Evolutionary conservation across 1,284 basidiomycete genomes (phyloP).

Genomic region (Neonothopanus nambi): DNA sequence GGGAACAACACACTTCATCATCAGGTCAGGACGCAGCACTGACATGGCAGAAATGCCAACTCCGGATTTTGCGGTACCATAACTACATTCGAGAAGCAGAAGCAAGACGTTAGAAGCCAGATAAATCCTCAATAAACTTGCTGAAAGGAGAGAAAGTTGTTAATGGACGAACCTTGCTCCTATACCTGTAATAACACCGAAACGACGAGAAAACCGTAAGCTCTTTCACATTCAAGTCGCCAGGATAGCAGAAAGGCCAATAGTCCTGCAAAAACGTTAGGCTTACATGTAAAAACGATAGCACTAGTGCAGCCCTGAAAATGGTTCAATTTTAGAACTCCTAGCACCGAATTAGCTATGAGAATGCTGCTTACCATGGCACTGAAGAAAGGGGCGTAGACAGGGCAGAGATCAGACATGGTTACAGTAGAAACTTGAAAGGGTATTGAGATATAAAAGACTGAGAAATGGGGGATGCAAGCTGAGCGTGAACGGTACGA

Average conservation of each 20-base stretch:
- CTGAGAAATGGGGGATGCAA: too few species aligned
- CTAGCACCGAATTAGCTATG: neutral
- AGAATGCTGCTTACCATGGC: slow-evolving; percentile 74
- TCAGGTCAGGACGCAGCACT: slow-evolving; percentile 90
- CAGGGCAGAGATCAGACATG: slow-evolving; percentile 90
- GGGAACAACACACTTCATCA: slow-evolving; percentile 96
- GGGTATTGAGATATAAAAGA: neutral
- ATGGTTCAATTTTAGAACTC: too few species aligned
- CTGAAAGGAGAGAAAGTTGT: neutral
- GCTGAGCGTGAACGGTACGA: too few species aligned
- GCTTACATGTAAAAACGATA: slow-evolving; percentile 96
- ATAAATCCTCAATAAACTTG: too few species aligned
- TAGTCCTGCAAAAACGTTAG: neutral
- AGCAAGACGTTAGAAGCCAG: slow-evolving; percentile 2
- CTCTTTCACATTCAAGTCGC: neutral
- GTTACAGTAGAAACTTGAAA: slow-evolving; percentile 14
- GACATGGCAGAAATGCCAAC: slow-evolving; percentile 99
- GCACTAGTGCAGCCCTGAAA: slow-evolving; percentile 90
- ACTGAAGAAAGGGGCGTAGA: slow-evolving; percentile 97
- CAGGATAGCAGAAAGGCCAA: neutral
- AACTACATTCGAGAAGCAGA: slow-evolving; percentile 42
- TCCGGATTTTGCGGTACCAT: slow-evolving; percentile 98
- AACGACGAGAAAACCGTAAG: slow-evolving; percentile 9
- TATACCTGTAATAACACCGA: slow-evolving; percentile 47
- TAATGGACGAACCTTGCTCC: slow-evolving; percentile 60